A percentile compares a stretch with the other conserved stretches of the same genome.
These are phyloP conservation scores for Orbilia quercus DNA, from an alignment of 2,329 filamentous ascomycete genomes.

Conservation along the genomic window DNA sequence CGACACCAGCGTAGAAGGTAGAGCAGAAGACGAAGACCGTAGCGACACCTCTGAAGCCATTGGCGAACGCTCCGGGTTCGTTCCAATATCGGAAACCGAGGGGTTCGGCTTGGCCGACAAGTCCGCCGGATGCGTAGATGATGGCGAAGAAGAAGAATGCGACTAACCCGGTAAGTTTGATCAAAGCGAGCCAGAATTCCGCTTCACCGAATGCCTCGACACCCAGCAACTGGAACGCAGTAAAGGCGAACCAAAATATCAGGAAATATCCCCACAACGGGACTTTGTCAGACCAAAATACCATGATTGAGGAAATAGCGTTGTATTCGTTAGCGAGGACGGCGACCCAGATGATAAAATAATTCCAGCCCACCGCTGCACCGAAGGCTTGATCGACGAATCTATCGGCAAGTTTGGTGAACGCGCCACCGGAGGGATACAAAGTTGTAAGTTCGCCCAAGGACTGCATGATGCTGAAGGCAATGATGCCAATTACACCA, in stretches of 20 bases:
- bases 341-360: constrained; percentile 82
- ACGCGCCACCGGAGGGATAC: constrained; percentile 79
- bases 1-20: constrained; percentile 78
- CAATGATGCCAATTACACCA: constrained; percentile 76
- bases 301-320: constrained; percentile 77
- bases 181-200: constrained; percentile 80
- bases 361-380: constrained; percentile 84
- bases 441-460: constrained; percentile 78
- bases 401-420: constrained; percentile 79
- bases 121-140: constrained; percentile 76
- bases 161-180: constrained; percentile 80
- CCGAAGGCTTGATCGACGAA: constrained; percentile 79
- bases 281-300: constrained; percentile 73
- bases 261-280: constrained; percentile 77
- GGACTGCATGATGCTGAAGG: constrained; percentile 66
- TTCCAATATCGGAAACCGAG: constrained; percentile 79
- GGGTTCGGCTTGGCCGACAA: constrained; percentile 69
- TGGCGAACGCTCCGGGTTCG: constrained; percentile 74
- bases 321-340: constrained; percentile 79
- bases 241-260: constrained; percentile 78
- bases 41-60: constrained; percentile 72
- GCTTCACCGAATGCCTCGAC: constrained; percentile 79
- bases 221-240: constrained; percentile 75
- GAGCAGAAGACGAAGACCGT: constrained; percentile 71
- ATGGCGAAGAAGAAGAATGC: constrained; percentile 81